phyloP scores from a whole-genome alignment of 768 basidiomycete genomes.

The Tulasnella sp. region DNA sequence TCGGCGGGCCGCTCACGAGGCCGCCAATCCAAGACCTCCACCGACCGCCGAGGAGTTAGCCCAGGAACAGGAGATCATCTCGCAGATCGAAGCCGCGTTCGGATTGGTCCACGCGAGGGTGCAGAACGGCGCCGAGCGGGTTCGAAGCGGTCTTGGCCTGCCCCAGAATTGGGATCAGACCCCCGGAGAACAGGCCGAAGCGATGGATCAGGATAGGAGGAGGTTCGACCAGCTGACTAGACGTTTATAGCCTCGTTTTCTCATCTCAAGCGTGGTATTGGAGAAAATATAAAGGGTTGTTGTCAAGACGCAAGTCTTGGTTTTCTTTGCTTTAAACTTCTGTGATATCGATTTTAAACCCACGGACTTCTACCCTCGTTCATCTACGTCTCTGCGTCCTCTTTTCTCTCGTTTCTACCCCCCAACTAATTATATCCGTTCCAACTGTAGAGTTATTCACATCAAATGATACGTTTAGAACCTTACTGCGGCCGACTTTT shows the following conservation, averaged over 20 bases:
- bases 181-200: constrained; percentile 5
- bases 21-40: constrained; percentile 35
- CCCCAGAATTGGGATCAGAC: not conserved
- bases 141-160: constrained; percentile 18
- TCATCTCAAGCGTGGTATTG: not conserved
- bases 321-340: not conserved
- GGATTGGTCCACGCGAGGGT: constrained; percentile 39
- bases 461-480: constrained; percentile 51
- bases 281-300: not conserved
- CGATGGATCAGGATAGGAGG: constrained; percentile 2
- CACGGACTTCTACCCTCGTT: not conserved
- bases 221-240: constrained; percentile 4
- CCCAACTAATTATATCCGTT: not conserved
- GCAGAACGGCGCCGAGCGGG: constrained; percentile 17
- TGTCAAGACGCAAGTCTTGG: constrained; percentile 5
- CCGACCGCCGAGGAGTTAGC: constrained; percentile 49
- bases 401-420: not conserved
- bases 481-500: constrained; percentile 85
- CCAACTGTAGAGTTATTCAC: constrained; percentile 15
- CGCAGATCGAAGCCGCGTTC: constrained; percentile 53
- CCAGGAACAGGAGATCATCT: constrained; percentile 51
- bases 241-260: not conserved
- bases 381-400: not conserved
- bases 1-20: constrained; percentile 40
- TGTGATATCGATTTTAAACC: not conserved